phyloP scores from a whole-genome alignment of 2,329 filamentous ascomycete species.

The Ilyonectria mors-panacis region DNA sequence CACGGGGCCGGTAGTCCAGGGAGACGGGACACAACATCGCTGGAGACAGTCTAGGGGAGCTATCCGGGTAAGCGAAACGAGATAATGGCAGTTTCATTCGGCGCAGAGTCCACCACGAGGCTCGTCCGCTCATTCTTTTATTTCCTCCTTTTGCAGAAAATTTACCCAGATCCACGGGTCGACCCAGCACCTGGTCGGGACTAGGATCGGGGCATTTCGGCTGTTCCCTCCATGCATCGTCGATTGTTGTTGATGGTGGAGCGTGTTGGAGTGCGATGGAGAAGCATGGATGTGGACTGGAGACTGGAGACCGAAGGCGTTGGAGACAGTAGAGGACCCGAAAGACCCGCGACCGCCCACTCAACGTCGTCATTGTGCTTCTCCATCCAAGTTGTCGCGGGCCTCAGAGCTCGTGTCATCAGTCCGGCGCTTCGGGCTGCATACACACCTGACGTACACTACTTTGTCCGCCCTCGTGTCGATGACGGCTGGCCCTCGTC shows the following conservation, averaged over 20 bases:
- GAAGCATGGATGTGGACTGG: conserved; percentile 19
- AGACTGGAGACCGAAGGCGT: conserved; percentile 12
- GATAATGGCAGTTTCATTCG: conserved; percentile 44
- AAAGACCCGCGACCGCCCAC: conserved; percentile 25
- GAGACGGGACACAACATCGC: conserved; percentile 36
- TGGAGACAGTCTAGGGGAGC: conserved; percentile 41
- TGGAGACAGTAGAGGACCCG: conserved; percentile 18
- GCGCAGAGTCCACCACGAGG: conserved; percentile 40
- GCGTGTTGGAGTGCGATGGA: conserved; percentile 11
- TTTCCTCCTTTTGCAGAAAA: conserved; percentile 36
- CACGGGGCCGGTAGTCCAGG: conserved; percentile 47
- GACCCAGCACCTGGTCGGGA: conserved; percentile 21
- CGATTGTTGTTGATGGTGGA: neutral
- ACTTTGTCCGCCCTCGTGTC: conserved; percentile 40
- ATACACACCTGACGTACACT: conserved; percentile 24
- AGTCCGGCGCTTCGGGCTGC: conserved; percentile 16
- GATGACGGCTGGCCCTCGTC: conserved; percentile 44
- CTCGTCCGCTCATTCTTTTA: conserved; percentile 40
- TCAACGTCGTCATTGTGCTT: conserved; percentile 41
- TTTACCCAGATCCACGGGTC: conserved; percentile 33
- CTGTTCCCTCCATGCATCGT: neutral
- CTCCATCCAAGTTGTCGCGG: conserved; percentile 2
- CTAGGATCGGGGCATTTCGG: conserved; percentile 29
- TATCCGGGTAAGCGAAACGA: conserved; percentile 46
- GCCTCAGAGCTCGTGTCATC: conserved; percentile 3